phyloP scores from a whole-genome alignment of 1,284 basidiomycete genomes.

The Irpex lacteus region DNA sequence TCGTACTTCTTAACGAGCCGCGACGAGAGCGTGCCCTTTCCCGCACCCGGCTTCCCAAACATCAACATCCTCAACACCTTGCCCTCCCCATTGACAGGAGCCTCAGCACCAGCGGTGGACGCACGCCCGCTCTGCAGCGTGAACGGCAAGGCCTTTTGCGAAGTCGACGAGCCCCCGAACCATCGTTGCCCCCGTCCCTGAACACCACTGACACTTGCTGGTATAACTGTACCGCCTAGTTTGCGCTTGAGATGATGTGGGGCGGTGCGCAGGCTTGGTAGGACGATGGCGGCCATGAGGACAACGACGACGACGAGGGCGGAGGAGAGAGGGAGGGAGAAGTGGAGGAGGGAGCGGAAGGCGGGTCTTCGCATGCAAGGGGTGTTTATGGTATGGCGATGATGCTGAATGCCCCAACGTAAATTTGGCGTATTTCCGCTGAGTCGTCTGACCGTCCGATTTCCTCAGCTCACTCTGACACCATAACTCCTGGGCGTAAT shows the following conservation, averaged over 20 bases:
- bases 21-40: slow-evolving; percentile 76
- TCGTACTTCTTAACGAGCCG: slow-evolving; percentile 76
- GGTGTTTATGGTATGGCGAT: neutral
- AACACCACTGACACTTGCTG: neutral
- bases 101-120: slow-evolving; percentile 30
- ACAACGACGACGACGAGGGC: slow-evolving; percentile 9
- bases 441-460: slow-evolving; percentile 6
- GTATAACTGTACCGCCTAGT: neutral
- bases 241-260: slow-evolving; percentile 8
- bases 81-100: slow-evolving; percentile 17
- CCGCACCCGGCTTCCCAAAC: slow-evolving; percentile 80
- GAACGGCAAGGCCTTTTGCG: slow-evolving; percentile 49
- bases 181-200: slow-evolving; percentile 19
- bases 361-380: neutral
- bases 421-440: slow-evolving; percentile 1
- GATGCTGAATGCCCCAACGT: neutral
- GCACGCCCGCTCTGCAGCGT: slow-evolving; percentile 43
- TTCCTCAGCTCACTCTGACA: neutral
- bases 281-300: slow-evolving; percentile 13
- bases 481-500: neutral
- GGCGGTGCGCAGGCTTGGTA: slow-evolving; percentile 9
- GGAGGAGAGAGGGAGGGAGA: neutral
- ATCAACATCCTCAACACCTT: slow-evolving; percentile 70
- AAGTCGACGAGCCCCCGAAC: slow-evolving; percentile 38
- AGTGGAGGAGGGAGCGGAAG: neutral